Evolutionary conservation across 2,329 filamentous ascomycete species (phyloP).

Genomic region (Davidsoniella australis): DNA sequence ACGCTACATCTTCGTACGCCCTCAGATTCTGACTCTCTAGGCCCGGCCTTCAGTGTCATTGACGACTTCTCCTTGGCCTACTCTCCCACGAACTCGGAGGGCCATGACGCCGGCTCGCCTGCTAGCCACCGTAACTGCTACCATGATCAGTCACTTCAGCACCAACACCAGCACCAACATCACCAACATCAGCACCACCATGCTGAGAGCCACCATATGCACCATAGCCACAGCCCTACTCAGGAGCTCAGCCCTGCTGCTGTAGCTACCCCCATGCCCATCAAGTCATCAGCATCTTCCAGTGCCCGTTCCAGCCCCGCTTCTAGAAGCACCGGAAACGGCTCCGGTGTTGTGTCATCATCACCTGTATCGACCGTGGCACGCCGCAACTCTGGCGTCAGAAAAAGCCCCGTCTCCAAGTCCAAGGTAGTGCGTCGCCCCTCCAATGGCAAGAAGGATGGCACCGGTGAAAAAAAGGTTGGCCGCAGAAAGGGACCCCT

Average conservation of each 20-base stretch:
- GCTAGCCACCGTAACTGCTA: conserved; percentile 44
- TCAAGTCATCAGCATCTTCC: conserved; percentile 32
- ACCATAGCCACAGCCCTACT: conserved; percentile 20
- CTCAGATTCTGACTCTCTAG: conserved; percentile 46
- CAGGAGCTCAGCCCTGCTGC: conserved; percentile 44
- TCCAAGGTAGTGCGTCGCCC: conserved; percentile 60
- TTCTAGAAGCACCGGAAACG: conserved; percentile 37
- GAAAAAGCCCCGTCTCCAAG: conserved; percentile 67
- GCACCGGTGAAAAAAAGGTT: conserved; percentile 71
- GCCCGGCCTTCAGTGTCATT: conserved; percentile 63
- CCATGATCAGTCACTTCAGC: conserved; percentile 29
- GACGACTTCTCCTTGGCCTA: conserved; percentile 58
- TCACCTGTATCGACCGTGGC: conserved; percentile 42
- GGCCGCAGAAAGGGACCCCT: conserved; percentile 80
- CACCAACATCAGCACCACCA: conserved; percentile 41
- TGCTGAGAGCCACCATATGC: conserved; percentile 33
- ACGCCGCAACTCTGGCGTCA: conserved; percentile 51
- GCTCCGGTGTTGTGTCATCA: conserved; percentile 34
- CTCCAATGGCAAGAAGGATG: conserved; percentile 62
- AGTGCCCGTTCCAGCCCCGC: conserved; percentile 36
- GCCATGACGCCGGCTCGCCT: conserved; percentile 35
- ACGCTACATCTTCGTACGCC: conserved; percentile 78
- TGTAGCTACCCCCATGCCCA: conserved; percentile 46
- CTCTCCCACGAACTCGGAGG: conserved; percentile 46
- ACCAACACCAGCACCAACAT: conserved; percentile 27